phyloP scores from a whole-genome alignment of 768 basidiomycete species.

The Collybia sp. region DNA sequence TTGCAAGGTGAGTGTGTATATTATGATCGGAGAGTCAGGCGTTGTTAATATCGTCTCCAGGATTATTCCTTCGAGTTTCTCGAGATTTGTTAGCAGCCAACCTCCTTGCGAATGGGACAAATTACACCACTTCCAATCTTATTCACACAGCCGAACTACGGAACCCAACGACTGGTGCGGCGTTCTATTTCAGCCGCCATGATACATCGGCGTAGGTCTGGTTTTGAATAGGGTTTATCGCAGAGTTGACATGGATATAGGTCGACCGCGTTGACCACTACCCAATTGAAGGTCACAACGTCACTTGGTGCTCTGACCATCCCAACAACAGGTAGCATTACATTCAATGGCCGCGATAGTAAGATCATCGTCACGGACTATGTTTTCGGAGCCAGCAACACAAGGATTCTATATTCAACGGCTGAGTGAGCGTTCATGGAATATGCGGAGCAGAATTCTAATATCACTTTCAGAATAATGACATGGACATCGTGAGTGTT shows the following conservation, averaged over 20 bases:
- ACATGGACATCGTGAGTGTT: constrained; percentile 46
- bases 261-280: constrained; percentile 38
- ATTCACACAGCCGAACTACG: constrained; percentile 43
- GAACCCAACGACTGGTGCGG: constrained; percentile 37
- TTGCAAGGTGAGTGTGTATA: constrained; percentile 32
- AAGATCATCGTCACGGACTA: constrained; percentile 48
- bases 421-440: constrained; percentile 31
- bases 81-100: constrained; percentile 39
- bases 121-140: constrained; percentile 37
- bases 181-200: constrained; percentile 48
- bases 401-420: constrained; percentile 39
- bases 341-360: constrained; percentile 42
- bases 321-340: constrained; percentile 32
- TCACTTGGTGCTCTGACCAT: constrained; percentile 32
- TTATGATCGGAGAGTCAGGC: not conserved
- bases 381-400: constrained; percentile 30
- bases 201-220: constrained; percentile 31
- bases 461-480: constrained; percentile 31
- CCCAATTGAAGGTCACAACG: constrained; percentile 37
- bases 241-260: constrained; percentile 14
- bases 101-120: constrained; percentile 46
- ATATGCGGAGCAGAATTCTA: not conserved
- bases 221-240: not conserved
- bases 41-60: constrained; percentile 14
- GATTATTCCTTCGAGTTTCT: constrained; percentile 49